Evolutionary conservation across 2,329 filamentous ascomycete species (phyloP), one percentile per base, ranked within the genome.

Genomic region (Sporothrix protearum): DNA sequence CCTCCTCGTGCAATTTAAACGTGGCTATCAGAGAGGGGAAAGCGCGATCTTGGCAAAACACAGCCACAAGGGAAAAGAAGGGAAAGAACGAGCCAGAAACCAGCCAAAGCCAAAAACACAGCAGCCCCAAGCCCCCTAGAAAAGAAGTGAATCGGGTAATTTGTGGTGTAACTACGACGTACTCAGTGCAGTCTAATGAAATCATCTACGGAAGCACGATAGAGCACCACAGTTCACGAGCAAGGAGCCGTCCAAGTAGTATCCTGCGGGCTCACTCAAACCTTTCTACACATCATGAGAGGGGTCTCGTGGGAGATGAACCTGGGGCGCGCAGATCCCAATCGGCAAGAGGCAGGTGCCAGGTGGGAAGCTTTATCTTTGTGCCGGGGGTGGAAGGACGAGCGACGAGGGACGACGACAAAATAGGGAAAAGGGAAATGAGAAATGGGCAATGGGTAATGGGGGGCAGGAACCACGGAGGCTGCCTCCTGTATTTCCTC

Each of bases 281-380:
- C 22, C 22, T 64, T 47, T 66, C 25, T 49, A 42, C 63, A 66
- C 63, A 19, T 22, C 8, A 30, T 33, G 63, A 66, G 63, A 14
- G 63, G 42, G 19, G 36, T 14, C 19, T 14, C 3, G 36, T 33
- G 55, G 30, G 36, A 64, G n/a, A 64, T 45, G 59, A 42, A 64
- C 36, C 22, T 25, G 36, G 36, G 8, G 33, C 57, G 8, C 42
- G 63, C 25, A 66, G 63, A 66, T 66, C 63, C 22, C 63, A 67
- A 68, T 68, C 28, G 66, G 66, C 10, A 53, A 39, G 33, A n/a
- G 49, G 30, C 66, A 57, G 49, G 66, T 33, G 53, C 33, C 19
- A 51, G 10, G 42, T 19, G 7, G 33, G 28, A 45, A 45, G 73
- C 73, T 74, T 74, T 72, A 73, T 74, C 72, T 71, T 73, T 73